phyloP scores from a whole-genome alignment of 306 rosid genomes.

The Dicorynia guianensis region DNA sequence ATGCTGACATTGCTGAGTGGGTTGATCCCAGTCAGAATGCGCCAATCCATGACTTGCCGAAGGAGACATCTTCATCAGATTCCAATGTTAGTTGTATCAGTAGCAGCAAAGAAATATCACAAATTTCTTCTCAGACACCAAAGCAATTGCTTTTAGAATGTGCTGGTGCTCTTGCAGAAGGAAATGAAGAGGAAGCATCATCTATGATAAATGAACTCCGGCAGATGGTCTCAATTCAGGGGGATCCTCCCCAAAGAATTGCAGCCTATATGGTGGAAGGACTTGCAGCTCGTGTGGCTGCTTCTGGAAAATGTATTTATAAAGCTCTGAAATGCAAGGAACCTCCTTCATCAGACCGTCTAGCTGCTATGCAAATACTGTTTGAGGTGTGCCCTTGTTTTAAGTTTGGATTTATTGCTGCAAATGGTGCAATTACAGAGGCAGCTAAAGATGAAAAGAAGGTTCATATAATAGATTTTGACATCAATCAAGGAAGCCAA shows the following conservation, averaged over 20 bases:
- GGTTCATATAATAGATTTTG: slow-evolving; percentile 87
- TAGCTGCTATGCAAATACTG: slow-evolving; percentile 96
- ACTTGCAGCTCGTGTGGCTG: slow-evolving; percentile 83
- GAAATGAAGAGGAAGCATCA: slow-evolving; percentile 62
- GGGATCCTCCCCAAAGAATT: slow-evolving; percentile 89
- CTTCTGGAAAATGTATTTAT: slow-evolving; percentile 76
- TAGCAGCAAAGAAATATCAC: slow-evolving; percentile 67
- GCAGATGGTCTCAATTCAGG: slow-evolving; percentile 82
- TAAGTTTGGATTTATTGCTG: slow-evolving; percentile 87
- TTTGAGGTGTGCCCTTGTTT: slow-evolving; percentile 97
- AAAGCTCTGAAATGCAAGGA: slow-evolving; percentile 90
- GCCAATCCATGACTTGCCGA: slow-evolving; percentile 73
- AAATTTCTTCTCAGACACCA: slow-evolving; percentile 57
- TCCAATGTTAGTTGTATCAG: slow-evolving; percentile 70
- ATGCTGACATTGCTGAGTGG: slow-evolving; percentile 59
- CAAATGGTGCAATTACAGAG: slow-evolving; percentile 82
- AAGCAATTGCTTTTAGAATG: slow-evolving; percentile 78
- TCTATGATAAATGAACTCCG: slow-evolving; percentile 74
- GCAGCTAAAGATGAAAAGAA: slow-evolving; percentile 75
- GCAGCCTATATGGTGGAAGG: slow-evolving; percentile 99
- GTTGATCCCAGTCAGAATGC: slow-evolving; percentile 55
- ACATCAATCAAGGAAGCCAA: slow-evolving; percentile 91
- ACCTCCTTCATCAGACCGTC: slow-evolving; percentile 87
- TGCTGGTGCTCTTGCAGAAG: slow-evolving; percentile 79
- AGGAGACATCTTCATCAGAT: slow-evolving; percentile 74